Evolutionary conservation across 371 early-diverging fungal species (phyloP), one percentile per base, ranked within the genome.

Genomic region (Mortierella sp.): DNA sequence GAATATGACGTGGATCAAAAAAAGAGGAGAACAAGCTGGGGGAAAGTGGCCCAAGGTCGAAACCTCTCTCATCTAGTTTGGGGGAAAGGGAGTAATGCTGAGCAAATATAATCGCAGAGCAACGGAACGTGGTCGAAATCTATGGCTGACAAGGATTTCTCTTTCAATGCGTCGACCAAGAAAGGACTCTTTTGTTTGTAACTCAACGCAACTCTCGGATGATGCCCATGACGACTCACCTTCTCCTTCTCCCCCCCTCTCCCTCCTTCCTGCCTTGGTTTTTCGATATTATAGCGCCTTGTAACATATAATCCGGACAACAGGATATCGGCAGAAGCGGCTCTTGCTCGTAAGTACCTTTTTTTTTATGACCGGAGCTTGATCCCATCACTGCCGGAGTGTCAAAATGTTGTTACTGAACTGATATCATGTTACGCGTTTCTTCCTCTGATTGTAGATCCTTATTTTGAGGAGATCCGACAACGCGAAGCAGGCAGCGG

Each of bases 271-370:
- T 50, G 24, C 1, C 12, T 25, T 14, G 41, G 10, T 45, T 12
- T 34, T 14, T 45, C 48, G n/a, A n/a, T n/a, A n/a, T 27, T 12
- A 53, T 57, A 71, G 71, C 71, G 71, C 43, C 67, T 72, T 72
- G 57, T 72, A 29, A 61, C 72, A 61, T 72, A 66, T 34, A 65
- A 66, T 41, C 72, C 72, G 25, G 72, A 72, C 62, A 65, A 44
- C 55, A 72, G 72, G 72, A 72, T 72, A 72, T 66, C 62, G 44
- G 67, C 67, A n/a, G 72, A 72, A 25, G 61, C 72, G 29, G 72
- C 72, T 6, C 72, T 72, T 34, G 57, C 72, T 29, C 72, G 72
- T 72, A 72, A 49, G 62, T 59, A 43, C 21, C 2, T 12, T 25
- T 0, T n/a, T 34, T 2, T 28, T 50, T n/a, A n/a, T n/a, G n/a